phyloP scores from a whole-genome alignment of 1,139 yeast genomes.

The Yarrowia galli region DNA sequence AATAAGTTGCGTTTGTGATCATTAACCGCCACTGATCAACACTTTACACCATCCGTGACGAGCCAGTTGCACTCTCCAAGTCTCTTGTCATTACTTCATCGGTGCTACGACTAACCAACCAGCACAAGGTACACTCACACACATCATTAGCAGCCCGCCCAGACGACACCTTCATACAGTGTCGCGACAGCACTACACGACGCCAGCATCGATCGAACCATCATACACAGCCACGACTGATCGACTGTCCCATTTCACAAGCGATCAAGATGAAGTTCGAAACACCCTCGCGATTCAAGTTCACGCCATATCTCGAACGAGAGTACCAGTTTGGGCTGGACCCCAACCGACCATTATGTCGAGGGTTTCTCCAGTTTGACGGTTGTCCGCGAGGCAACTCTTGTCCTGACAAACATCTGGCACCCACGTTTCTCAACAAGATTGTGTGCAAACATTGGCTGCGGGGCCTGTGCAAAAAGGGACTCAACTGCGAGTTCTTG shows the following conservation, averaged over 20 bases:
- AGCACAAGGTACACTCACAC: background rate
- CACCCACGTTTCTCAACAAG: constrained; percentile 81
- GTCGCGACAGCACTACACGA: no score
- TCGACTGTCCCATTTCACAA: background rate
- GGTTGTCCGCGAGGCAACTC: constrained; percentile 84
- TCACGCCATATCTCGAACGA: constrained; percentile 80
- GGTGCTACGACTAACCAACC: background rate
- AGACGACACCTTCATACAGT: no score
- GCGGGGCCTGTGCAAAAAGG: constrained; percentile 94
- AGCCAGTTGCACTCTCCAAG: background rate
- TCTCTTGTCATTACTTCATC: background rate
- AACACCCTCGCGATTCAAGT: constrained; percentile 64
- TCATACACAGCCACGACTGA: background rate
- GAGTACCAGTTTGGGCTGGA: constrained; percentile 86
- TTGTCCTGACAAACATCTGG: constrained; percentile 89
- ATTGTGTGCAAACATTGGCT: constrained; percentile 98
- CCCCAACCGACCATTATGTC: constrained; percentile 91
- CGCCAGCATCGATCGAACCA: no score
- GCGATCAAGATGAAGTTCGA: constrained; percentile 41
- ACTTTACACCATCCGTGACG: background rate
- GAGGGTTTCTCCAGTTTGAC: constrained; percentile 67
- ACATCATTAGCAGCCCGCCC: no score
- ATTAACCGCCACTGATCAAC: constrained; percentile 7
- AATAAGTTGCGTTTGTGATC: constrained; percentile 1
- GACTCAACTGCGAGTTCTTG: constrained; percentile 93